Percentiles rank a stretch among this genome's conserved stretches.
Conservation (phyloP, 192 early-diverging fungal genomes). For the Podila minutissima region DNA sequence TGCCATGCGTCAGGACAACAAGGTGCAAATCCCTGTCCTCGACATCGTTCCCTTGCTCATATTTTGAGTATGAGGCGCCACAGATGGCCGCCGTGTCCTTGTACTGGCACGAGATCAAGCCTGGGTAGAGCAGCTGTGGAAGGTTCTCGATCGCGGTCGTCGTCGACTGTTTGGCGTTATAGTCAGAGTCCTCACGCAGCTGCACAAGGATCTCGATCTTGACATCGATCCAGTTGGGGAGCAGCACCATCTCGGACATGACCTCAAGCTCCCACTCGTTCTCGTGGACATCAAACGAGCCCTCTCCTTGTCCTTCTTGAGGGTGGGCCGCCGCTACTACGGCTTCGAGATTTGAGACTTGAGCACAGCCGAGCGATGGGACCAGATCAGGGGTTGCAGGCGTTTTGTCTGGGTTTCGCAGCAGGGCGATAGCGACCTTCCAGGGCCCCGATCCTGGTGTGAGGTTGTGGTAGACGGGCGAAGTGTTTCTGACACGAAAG, state of each 20-base stretch:
- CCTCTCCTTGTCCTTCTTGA: constrained; percentile 2
- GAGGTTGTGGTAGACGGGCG: constrained; percentile 32
- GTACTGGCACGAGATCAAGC: constrained; percentile 22
- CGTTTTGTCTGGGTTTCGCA: constrained; percentile 27
- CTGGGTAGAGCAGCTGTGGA: constrained; percentile 11
- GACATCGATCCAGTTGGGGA: constrained; percentile 42
- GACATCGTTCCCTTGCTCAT: not conserved
- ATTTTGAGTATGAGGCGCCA: constrained; percentile 18
- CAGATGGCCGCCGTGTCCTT: constrained; percentile 37
- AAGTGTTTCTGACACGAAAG: constrained; percentile 29
- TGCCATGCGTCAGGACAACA: constrained; percentile 55
- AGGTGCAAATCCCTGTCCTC: constrained; percentile 33
- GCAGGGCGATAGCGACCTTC: constrained; percentile 30
- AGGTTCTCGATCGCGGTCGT: not conserved
- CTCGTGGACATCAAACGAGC: not conserved
- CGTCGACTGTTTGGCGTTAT: not conserved
- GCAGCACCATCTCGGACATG: constrained; percentile 42
- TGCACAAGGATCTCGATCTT: constrained; percentile 28
- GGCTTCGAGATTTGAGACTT: constrained; percentile 28
- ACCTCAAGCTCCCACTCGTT: constrained; percentile 50
- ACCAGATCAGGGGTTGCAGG: constrained; percentile 25
- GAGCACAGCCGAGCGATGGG: constrained; percentile 36
- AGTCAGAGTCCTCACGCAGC: not conserved
- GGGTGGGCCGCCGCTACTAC: not conserved
- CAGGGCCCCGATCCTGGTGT: constrained; percentile 39